Evolutionary conservation across 495 filamentous ascomycete species (phyloP).

Genomic region (Ramalina intermedia): DNA sequence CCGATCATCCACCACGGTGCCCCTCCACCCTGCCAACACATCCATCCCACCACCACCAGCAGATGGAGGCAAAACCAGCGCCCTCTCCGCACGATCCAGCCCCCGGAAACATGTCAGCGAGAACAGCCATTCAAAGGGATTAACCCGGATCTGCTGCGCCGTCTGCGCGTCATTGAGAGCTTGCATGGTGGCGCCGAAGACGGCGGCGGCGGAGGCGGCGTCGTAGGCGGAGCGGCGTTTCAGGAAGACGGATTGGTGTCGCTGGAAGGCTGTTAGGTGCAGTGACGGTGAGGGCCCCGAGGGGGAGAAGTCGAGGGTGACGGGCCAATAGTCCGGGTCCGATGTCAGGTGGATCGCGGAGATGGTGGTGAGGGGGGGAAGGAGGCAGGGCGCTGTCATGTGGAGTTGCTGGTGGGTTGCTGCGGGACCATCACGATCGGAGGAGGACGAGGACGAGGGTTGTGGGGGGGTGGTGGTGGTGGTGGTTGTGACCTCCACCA

Average conservation of each 20-base stretch:
- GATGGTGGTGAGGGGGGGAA: conserved; percentile 66
- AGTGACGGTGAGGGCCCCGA: conserved; percentile 27
- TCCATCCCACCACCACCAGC: conserved; percentile 22
- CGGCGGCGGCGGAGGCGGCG: conserved; percentile 43
- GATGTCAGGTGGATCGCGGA: conserved; percentile 44
- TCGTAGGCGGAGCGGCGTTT: conserved; percentile 61
- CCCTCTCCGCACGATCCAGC: conserved; percentile 63
- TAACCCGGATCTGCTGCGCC: conserved; percentile 17
- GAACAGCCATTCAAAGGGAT: conserved; percentile 66
- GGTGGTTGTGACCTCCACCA: conserved; percentile 19
- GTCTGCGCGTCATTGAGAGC: conserved; percentile 37
- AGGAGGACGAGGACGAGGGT: no score
- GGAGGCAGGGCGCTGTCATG: conserved; percentile 56
- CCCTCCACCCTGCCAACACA: background rate
- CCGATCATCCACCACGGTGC: conserved; percentile 63
- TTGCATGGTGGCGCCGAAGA: conserved; percentile 62
- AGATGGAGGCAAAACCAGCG: conserved; percentile 46
- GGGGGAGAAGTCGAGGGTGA: conserved; percentile 61
- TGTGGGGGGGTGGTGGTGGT: conserved; percentile 20
- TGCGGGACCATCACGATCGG: background rate
- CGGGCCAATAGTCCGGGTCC: conserved; percentile 67
- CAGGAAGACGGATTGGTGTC: conserved; percentile 66
- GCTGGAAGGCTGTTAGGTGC: conserved; percentile 53
- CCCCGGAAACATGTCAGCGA: conserved; percentile 42
- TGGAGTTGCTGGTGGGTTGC: conserved; percentile 8